Evolutionary conservation across 768 basidiomycete species (phyloP).

Genomic region (Psilocybe cyanescens): DNA sequence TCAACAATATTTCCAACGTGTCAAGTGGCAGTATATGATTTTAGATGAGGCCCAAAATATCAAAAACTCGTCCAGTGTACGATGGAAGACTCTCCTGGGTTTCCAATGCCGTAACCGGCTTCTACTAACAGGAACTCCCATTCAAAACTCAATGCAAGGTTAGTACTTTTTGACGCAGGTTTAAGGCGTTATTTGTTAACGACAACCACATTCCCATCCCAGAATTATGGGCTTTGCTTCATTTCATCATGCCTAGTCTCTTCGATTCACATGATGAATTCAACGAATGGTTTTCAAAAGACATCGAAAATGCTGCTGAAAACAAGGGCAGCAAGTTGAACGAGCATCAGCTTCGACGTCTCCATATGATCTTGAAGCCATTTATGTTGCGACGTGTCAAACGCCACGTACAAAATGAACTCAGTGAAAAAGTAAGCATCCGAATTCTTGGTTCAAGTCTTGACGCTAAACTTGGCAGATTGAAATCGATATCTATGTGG

Average conservation of each 20-base stretch:
- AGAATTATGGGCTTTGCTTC: conserved; percentile 98
- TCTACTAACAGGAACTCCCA: conserved; percentile 95
- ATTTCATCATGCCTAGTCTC: conserved; percentile 99
- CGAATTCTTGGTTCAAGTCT: neutral
- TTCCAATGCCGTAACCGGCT: conserved; percentile 96
- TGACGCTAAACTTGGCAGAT: conserved; percentile 60
- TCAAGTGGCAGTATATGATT: conserved; percentile 99
- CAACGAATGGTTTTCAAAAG: conserved; percentile 99
- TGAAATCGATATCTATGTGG: conserved; percentile 93
- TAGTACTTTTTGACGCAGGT: conserved; percentile 20
- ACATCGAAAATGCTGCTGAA: conserved; percentile 93
- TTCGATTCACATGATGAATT: conserved; percentile 99
- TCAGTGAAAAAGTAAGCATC: conserved; percentile 87
- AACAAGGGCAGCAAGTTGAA: conserved; percentile 92
- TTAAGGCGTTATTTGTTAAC: neutral
- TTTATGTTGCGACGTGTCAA: conserved; percentile 99
- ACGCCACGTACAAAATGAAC: conserved; percentile 98
- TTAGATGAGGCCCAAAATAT: conserved; percentile 99
- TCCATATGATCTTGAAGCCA: conserved; percentile 99
- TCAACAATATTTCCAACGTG: conserved; percentile 95
- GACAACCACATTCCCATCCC: conserved; percentile 11
- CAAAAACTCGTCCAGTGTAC: conserved; percentile 93
- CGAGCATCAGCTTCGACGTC: conserved; percentile 90
- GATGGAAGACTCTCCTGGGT: conserved; percentile 96
- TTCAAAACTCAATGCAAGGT: conserved; percentile 99